Percentiles rank a stretch among this genome's conserved stretches.
Conservation (phyloP, 305 asterid species). For the Fraxinus angustifolia region DNA sequence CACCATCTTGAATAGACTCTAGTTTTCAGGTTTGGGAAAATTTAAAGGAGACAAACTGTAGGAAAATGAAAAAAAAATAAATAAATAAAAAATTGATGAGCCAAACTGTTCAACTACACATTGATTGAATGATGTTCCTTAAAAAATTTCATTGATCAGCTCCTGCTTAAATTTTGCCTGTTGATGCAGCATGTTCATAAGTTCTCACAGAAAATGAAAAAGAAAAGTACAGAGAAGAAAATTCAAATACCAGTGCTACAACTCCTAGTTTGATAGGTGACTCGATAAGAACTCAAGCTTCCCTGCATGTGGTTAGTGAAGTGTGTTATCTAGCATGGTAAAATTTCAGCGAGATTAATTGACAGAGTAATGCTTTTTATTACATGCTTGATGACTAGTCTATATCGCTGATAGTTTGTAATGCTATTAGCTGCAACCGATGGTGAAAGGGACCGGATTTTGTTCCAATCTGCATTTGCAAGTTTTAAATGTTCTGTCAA, state of each 20-base stretch:
- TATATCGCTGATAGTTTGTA: constrained; percentile 43
- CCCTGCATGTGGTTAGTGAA: constrained; percentile 40
- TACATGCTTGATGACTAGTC: constrained; percentile 55
- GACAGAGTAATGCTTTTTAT: neutral
- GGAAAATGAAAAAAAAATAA: neutral
- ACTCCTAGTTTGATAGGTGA: constrained; percentile 70
- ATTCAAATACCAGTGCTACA: constrained; percentile 47
- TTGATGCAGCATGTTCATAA: neutral
- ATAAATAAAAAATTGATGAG: neutral
- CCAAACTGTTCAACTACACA: neutral
- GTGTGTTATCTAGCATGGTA: neutral
- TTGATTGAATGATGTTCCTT: neutral
- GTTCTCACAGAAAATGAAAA: neutral
- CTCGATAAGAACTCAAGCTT: constrained; percentile 55
- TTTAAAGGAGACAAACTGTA: neutral
- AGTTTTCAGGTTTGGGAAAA: constrained; percentile 14
- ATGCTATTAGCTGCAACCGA: constrained; percentile 53
- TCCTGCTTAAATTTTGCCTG: neutral
- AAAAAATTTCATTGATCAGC: neutral
- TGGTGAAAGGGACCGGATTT: constrained; percentile 60
- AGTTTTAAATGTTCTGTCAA: constrained; percentile 9
- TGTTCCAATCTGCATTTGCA: constrained; percentile 61
- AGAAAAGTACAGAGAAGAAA: neutral
- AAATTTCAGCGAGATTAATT: neutral
- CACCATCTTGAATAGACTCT: constrained; percentile 52